Conservation (phyloP, 2,329 filamentous ascomycete genomes). For the Phaeosphaeria sp. region DNA sequence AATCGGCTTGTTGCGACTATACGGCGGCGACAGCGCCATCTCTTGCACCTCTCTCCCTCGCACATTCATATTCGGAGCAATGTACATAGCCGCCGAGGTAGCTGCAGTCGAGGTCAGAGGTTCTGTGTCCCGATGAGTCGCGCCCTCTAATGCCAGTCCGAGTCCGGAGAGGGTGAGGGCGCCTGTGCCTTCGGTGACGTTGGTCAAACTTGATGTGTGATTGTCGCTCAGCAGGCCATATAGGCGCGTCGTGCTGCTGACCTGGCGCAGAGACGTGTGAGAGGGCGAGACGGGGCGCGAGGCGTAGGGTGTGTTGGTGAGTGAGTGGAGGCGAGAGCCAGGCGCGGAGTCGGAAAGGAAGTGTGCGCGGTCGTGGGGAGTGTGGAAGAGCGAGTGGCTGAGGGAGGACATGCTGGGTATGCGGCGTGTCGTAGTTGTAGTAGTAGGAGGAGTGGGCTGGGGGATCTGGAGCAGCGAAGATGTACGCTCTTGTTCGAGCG, state of each 20-base stretch:
- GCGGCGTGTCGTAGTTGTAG: background rate
- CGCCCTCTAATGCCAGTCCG: too few relatives aligned
- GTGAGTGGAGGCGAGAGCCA: constrained; percentile 22
- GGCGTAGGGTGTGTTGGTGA: constrained; percentile 13
- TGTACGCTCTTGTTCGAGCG: background rate
- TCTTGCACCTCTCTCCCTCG: too few relatives aligned
- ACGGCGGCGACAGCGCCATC: constrained; percentile 1
- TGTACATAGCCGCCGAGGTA: too few relatives aligned
- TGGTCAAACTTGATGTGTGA: background rate
- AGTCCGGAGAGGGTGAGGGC: too few relatives aligned
- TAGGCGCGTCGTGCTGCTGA: constrained; percentile 14
- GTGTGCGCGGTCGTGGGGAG: constrained; percentile 24
- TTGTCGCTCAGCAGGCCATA: background rate
- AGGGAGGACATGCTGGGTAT: background rate
- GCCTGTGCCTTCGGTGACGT: constrained; percentile 7
- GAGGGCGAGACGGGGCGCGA: constrained; percentile 8
- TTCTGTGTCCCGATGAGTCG: too few relatives aligned
- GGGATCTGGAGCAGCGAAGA: background rate
- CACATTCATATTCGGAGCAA: too few relatives aligned
- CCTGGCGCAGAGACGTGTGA: constrained; percentile 10
- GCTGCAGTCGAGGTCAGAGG: too few relatives aligned
- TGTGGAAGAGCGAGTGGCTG: constrained; percentile 12
- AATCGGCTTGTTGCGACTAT: constrained; percentile 5
- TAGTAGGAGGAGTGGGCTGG: background rate
- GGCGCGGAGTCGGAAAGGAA: constrained; percentile 37